Conservation (phyloP, 129 eudicot species). For the Cynara cardunculus region DNA sequence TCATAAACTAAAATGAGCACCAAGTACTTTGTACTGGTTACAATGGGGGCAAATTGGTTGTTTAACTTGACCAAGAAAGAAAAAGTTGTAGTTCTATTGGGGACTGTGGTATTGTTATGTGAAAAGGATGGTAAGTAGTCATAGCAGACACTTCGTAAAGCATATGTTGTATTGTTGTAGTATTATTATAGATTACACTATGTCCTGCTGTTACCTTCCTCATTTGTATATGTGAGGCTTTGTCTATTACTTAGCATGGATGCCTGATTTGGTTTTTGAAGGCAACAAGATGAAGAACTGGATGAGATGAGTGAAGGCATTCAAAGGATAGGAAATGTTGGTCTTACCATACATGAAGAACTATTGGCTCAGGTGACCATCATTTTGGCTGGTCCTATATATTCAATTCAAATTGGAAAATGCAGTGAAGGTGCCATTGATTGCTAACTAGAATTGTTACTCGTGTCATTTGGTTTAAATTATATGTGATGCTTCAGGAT, state of each 20-base stretch:
- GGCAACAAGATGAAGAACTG: slow-evolving; percentile 69
- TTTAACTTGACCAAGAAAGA: too few relatives aligned
- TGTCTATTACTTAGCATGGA: neutral
- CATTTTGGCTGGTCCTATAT: neutral
- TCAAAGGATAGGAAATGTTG: slow-evolving; percentile 60
- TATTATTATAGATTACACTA: neutral
- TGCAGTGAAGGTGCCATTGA: too few relatives aligned
- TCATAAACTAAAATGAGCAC: too few relatives aligned
- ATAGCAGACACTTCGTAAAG: neutral
- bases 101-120: too few relatives aligned
- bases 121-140: neutral
- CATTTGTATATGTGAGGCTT: neutral
- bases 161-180: neutral
- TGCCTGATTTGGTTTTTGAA: slow-evolving; percentile 15
- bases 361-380: slow-evolving; percentile 47
- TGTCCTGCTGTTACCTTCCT: neutral
- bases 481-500: slow-evolving; percentile 40
- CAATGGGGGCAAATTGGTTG: too few relatives aligned
- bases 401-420: neutral
- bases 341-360: slow-evolving; percentile 71
- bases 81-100: too few relatives aligned
- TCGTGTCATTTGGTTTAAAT: neutral
- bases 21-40: too few relatives aligned
- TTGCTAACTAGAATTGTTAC: too few relatives aligned
- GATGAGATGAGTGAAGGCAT: slow-evolving; percentile 66